Base-by-base conservation (phyloP, 1,284 basidiomycete genomes). In the Anthracocystis walkeri region DNA sequence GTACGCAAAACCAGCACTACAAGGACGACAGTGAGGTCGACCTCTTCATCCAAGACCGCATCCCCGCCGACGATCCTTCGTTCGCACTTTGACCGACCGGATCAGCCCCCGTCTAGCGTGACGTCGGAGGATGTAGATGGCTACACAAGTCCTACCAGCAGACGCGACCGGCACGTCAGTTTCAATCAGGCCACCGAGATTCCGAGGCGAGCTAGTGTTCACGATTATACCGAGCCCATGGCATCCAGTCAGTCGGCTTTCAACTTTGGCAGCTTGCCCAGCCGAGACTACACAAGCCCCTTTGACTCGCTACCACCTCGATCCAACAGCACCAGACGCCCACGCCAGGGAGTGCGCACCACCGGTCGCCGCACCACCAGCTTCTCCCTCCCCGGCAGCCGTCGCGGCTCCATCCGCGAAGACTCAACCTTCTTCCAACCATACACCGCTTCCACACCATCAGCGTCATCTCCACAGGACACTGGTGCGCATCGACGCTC, bases 321-420 rank as follows among this genome's bases (percentile, higher is more conserved):
- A 7, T 75, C 76, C 59, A 71, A 66, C 63, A 75, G 65, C 57
- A 72, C 65, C 0, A 23, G 69, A 8, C 65, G 74, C 10, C 8
- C 65, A 23, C 59, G 74, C 10, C 74, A 76, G 4, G 69, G 69
- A 8, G 33, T 69, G 11, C 68, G 74, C 8, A 40, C 33, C 45
- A 58, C 38, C 27, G 68, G 53, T 21, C 61, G 62, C 40, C 40
- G 64, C 18, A 27, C 65, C 5, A 67, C 63, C 27, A 78, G 75
- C 54, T 77, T 73, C 35, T 78, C 76, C 4, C 55, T 75, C 0
- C 76, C 76, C 27, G 60, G 65, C 18, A 78, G 76, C 51, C 64
- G 67, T 5, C 68, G 77, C n/a, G 64, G 63, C 7, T 80, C 74
- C 23, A 58, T 76, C n/a, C 74, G 56, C n/a, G 72, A 50, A 23